A percentile compares a stretch with the other conserved stretches of the same genome.
Conservation (phyloP, 1,284 basidiomycete species). For the Earliella scabrosa region DNA sequence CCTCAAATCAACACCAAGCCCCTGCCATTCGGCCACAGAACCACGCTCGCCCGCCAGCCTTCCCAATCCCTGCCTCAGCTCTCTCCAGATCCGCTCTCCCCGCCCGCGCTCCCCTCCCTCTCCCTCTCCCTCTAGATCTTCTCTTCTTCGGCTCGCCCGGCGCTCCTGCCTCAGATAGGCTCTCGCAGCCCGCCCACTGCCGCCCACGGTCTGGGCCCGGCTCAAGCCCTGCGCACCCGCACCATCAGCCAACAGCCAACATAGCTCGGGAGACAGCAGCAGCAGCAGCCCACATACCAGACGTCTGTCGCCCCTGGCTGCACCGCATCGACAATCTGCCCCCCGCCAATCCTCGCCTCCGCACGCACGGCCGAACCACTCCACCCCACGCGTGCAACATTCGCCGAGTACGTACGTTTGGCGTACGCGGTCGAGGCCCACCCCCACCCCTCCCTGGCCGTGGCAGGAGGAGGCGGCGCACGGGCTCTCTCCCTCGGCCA, state of each 20-base stretch:
- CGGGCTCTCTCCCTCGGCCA: conserved; percentile 10
- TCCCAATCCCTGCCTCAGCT: not conserved
- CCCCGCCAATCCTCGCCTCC: conserved; percentile 6
- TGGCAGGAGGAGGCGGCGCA: too few relatives aligned
- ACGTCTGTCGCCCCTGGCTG: too few relatives aligned
- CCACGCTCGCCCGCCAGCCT: not conserved
- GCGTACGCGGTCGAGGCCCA: conserved; percentile 13
- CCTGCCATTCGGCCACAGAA: conserved; percentile 26
- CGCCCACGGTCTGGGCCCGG: not conserved
- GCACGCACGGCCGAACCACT: not conserved
- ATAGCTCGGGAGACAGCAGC: conserved; percentile 3
- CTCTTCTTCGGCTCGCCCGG: too few relatives aligned
- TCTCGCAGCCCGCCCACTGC: conserved; percentile 6
- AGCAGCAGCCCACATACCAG: too few relatives aligned
- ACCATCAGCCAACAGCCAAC: conserved; percentile 1
- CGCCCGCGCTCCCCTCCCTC: not conserved
- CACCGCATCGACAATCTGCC: too few relatives aligned
- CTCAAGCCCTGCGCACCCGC: not conserved
- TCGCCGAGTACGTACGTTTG: too few relatives aligned
- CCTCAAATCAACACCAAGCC: conserved; percentile 25
- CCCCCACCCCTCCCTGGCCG: too few relatives aligned
- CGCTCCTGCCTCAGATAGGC: conserved; percentile 10
- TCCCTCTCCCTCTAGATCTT: not conserved
- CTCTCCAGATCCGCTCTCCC: conserved; percentile 3
- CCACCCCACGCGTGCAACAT: too few relatives aligned